Percentiles rank a stretch among this genome's conserved stretches.
Evolutionary conservation across 2,329 filamentous ascomycete species (phyloP).

Genomic region (Penicillium sp.): DNA sequence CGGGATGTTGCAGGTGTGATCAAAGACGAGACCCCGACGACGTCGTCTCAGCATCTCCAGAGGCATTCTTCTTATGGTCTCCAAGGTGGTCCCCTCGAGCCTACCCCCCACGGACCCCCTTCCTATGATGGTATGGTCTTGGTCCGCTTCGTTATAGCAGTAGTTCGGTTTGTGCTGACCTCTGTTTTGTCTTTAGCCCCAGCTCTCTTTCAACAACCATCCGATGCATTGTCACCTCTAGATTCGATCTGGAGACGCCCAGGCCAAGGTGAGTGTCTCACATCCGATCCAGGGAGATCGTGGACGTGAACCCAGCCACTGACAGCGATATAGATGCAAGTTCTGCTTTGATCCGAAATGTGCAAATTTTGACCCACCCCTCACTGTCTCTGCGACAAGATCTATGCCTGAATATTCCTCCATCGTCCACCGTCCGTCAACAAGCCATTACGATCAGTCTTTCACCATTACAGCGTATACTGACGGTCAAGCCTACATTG

Average conservation of each 20-base stretch:
- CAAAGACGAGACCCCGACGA: constrained; percentile 14
- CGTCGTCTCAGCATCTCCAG: constrained; percentile 14
- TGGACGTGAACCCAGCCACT: not conserved
- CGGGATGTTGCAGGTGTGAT: constrained; percentile 31
- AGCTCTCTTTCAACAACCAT: constrained; percentile 26
- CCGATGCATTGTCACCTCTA: constrained; percentile 36
- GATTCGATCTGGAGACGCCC: constrained; percentile 49
- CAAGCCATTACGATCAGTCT: constrained; percentile 75
- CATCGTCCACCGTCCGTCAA: constrained; percentile 68
- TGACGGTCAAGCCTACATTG: constrained; percentile 72
- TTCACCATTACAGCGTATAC: constrained; percentile 67
- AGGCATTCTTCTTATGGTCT: constrained; percentile 26
- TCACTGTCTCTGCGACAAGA: constrained; percentile 65
- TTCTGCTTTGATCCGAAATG: constrained; percentile 69
- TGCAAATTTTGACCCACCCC: constrained; percentile 71
- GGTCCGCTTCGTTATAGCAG: not conserved
- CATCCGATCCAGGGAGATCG: not conserved
- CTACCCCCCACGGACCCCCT: not conserved
- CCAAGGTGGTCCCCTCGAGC: constrained; percentile 11
- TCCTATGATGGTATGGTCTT: constrained; percentile 16
- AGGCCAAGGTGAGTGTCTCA: constrained; percentile 52
- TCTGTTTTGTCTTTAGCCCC: constrained; percentile 18
- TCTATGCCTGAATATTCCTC: constrained; percentile 66
- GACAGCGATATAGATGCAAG: constrained; percentile 48
- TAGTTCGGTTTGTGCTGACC: constrained; percentile 12